Conservation (phyloP, 441 rosid genomes). For the Aleurites moluccanus region DNA sequence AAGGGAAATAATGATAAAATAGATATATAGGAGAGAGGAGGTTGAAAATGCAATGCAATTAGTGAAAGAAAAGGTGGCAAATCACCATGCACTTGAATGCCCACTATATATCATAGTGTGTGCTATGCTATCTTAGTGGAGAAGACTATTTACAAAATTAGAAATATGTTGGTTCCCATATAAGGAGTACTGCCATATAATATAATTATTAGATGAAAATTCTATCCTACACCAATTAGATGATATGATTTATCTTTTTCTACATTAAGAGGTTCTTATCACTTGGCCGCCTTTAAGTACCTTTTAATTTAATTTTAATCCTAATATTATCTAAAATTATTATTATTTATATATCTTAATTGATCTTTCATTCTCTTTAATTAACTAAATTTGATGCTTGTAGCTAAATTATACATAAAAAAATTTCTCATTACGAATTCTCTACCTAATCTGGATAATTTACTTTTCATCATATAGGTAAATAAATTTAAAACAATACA, state of each 20-base stretch:
- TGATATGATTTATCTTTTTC: conserved; percentile 26
- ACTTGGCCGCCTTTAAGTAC: neutral
- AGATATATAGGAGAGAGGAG: neutral
- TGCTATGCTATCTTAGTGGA: conserved; percentile 23
- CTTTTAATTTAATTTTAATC: neutral
- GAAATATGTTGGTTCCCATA: conserved; percentile 30
- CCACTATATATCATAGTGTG: conserved; percentile 13
- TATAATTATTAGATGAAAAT: conserved; percentile 17
- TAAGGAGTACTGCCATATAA: conserved; percentile 17
- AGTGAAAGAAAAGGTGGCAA: conserved; percentile 23
- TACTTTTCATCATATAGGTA: too few relatives aligned
- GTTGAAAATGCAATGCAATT: neutral
- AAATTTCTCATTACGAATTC: too few relatives aligned
- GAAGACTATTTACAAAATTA: neutral
- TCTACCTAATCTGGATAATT: too few relatives aligned
- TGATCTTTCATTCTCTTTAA: neutral
- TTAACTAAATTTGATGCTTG: too few relatives aligned
- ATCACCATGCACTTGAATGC: conserved; percentile 27
- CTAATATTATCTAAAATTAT: neutral
- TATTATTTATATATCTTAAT: neutral
- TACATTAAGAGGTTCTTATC: conserved; percentile 14
- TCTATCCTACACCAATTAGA: too few relatives aligned
- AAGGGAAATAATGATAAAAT: neutral
- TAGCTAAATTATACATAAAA: too few relatives aligned
- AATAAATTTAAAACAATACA: too few relatives aligned